Base-by-base conservation (phyloP, 2,329 filamentous ascomycete species). In the Teratosphaeria viscida region DNA sequence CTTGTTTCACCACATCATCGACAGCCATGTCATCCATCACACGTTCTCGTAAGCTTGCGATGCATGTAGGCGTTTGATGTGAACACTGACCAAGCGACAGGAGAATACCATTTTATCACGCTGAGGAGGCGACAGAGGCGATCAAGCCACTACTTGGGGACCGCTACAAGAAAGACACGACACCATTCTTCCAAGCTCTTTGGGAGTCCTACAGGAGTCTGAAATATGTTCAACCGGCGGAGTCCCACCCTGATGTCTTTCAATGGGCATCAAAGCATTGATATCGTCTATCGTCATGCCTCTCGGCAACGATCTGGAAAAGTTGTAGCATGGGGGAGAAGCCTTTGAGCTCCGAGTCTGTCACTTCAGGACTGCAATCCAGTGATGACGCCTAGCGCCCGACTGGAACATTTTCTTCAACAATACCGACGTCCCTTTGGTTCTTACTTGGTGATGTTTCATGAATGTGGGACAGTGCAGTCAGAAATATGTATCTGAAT, bases 1-100 rank as follows among this genome's bases (percentile, higher is more conserved):
- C 70, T 74, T 86, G 63, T 84, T 86, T 77, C 84, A 86, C 72
- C 79, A 81, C 64, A 86, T 86, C 69, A 83, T 85, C 53, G 82
- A 83, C 63, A 80, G 80, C 56, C 83, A 86, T 67, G 83, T 85
- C 26, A 77, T 84, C 35, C 83, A 85, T 71, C 83, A 86, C 84
- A 74, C 67, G 79, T 75, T 37, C 55, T 47, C 55, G 23, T 27
- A 49, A 49, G 43, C 19, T 49, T 19, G n/a, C 8, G 5, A 5
- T 23, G n/a, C 16, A 23, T 23, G 7, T 23, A 23, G 6, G 19
- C n/a, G 2, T 19, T 23, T 8, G 5, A n/a, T 10, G 43, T 10
- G n/a, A 10, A n/a, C 43, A 10, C 43, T 49, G 10, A 49, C 19
- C 19, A n/a, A 1, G 19, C 16, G 19, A n/a, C n/a, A 49, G 43